Evolutionary conservation across 139 green algal species (phyloP).

Genomic region (Asterochloris erici): DNA sequence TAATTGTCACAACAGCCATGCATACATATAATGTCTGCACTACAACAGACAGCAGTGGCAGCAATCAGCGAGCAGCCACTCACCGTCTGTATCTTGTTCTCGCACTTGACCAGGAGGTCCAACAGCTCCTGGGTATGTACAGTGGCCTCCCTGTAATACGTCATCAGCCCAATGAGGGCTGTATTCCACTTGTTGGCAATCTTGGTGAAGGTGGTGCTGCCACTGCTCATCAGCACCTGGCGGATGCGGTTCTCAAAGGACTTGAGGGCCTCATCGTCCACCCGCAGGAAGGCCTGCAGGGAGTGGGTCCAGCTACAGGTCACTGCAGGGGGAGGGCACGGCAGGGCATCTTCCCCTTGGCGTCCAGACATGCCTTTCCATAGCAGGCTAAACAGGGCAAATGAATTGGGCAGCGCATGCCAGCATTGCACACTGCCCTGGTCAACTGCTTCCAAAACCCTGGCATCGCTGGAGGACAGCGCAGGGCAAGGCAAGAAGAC

Average conservation of each 20-base stretch:
- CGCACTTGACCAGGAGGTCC: slow-evolving; percentile 99
- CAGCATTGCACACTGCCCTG: background rate
- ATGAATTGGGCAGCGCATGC: background rate
- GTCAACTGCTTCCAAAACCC: background rate
- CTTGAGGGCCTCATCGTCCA: slow-evolving; percentile 98
- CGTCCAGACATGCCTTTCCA: background rate
- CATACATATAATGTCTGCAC: too few species aligned
- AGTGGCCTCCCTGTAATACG: slow-evolving; percentile 90
- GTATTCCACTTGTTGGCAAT: slow-evolving; percentile 99
- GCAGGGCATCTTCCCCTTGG: background rate
- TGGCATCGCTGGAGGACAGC: too few species aligned
- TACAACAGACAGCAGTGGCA: background rate
- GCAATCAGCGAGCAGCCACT: slow-evolving; percentile 35
- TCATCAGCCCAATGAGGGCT: slow-evolving; percentile 97
- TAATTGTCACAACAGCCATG: too few species aligned
- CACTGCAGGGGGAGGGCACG: background rate
- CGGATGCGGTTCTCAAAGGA: slow-evolving; percentile 93
- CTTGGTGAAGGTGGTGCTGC: slow-evolving; percentile 99
- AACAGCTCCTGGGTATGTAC: slow-evolving; percentile 99
- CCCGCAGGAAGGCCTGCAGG: slow-evolving; percentile 86
- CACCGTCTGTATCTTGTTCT: slow-evolving; percentile 99
- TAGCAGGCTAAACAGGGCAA: background rate
- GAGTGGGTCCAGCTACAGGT: too few species aligned
- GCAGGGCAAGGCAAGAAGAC: background rate
- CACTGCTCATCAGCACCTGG: slow-evolving; percentile 94